phyloP scores from a whole-genome alignment of 108 stramenopile genomes.

The Skeletonema costatum region DNA sequence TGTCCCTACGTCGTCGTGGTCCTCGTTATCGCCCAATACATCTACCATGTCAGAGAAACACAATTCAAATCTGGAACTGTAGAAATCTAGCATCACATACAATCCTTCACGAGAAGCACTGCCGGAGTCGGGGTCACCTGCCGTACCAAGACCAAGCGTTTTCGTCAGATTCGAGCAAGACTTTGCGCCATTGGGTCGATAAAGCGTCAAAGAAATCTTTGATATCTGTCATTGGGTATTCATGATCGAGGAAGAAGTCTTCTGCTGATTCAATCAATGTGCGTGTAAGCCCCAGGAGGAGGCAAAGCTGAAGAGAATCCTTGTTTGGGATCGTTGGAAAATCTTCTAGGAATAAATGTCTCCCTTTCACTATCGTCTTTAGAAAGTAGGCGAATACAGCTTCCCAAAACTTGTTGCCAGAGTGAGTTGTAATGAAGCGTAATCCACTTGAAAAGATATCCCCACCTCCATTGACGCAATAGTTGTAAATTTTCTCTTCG shows the following conservation, averaged over 20 bases:
- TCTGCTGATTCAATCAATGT: constrained; percentile 9
- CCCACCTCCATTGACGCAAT: neutral
- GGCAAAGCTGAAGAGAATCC: neutral
- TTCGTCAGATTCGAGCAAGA: constrained; percentile 3
- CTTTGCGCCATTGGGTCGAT: constrained; percentile 4
- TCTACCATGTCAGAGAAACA: neutral
- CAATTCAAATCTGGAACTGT: constrained; percentile 12
- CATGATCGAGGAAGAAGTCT: neutral
- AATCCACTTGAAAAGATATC: neutral
- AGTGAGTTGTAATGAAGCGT: constrained; percentile 5
- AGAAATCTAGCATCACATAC: constrained; percentile 16
- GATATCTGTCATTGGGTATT: neutral
- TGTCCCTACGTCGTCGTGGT: no score
- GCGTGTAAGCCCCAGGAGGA: constrained; percentile 1
- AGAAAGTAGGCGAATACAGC: neutral
- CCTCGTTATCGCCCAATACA: no score
- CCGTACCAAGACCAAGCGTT: constrained; percentile 8
- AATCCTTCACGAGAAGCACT: constrained; percentile 10
- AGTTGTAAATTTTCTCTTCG: constrained; percentile 1
- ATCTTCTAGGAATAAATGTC: neutral
- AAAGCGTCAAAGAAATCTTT: constrained; percentile 3
- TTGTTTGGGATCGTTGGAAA: neutral
- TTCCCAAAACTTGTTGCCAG: constrained; percentile 17
- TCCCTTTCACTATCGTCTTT: constrained; percentile 6
- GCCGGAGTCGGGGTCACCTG: neutral